Evolutionary conservation across 495 filamentous ascomycete species (phyloP).

Genomic region (Choiromyces venosus): DNA sequence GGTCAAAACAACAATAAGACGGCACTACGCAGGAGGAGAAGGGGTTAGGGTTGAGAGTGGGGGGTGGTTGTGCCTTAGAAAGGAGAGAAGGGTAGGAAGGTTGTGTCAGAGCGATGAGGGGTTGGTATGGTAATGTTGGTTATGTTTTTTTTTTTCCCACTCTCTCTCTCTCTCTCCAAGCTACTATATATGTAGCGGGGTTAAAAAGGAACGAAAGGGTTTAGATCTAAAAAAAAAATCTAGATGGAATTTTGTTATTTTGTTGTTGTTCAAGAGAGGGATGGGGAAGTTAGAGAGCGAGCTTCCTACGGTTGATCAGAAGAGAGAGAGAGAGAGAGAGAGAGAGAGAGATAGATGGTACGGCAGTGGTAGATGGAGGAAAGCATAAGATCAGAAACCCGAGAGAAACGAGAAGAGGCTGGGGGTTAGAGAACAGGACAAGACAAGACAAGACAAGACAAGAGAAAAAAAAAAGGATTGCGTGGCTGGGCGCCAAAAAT

Average conservation of each 20-base stretch:
- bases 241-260: background rate
- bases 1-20: background rate
- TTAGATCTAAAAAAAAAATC: background rate
- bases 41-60: background rate
- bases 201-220: background rate
- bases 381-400: background rate
- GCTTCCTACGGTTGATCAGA: background rate
- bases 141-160: background rate
- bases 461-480: background rate
- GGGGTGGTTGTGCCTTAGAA: background rate
- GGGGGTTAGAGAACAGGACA: background rate
- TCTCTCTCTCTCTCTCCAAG: background rate
- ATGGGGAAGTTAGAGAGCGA: conserved; percentile 1
- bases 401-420: background rate
- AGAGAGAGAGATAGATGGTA: background rate
- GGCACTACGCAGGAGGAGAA: background rate
- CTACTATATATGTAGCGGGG: background rate
- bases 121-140: background rate
- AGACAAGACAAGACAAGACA: background rate
- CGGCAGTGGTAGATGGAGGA: background rate
- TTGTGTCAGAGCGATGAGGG: background rate
- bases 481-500: background rate
- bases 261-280: background rate
- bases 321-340: background rate
- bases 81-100: background rate